Conservation (phyloP, 2,329 filamentous ascomycete species). For the Coniella vitis region DNA sequence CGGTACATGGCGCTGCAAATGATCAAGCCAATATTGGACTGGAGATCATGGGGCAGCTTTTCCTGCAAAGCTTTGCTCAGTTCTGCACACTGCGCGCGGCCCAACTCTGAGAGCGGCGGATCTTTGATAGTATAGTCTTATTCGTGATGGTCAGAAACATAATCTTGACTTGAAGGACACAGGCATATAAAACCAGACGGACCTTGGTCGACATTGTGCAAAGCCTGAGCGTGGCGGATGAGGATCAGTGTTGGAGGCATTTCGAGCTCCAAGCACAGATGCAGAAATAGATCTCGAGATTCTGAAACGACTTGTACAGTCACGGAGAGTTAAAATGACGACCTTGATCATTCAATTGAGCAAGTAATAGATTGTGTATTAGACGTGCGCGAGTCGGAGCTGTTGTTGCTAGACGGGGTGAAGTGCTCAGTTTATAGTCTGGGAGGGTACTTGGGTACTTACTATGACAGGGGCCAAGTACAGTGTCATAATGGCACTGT, state of each 20-base stretch:
- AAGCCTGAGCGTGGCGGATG: conserved; percentile 77
- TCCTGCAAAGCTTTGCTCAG: conserved; percentile 36
- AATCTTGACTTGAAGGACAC: neutral
- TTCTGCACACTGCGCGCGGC: conserved; percentile 39
- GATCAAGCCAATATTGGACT: conserved; percentile 43
- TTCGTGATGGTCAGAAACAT: conserved; percentile 24
- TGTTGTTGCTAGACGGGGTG: no score
- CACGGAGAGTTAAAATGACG: no score
- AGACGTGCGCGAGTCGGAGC: no score
- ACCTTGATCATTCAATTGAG: no score
- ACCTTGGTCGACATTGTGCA: conserved; percentile 39
- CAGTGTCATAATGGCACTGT: no score
- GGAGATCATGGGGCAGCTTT: conserved; percentile 32
- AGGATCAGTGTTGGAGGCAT: conserved; percentile 64
- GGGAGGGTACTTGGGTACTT: no score
- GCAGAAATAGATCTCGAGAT: neutral
- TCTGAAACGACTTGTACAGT: neutral
- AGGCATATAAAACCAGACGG: neutral
- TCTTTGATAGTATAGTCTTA: conserved; percentile 44
- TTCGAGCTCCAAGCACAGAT: conserved; percentile 31
- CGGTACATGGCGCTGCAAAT: conserved; percentile 59
- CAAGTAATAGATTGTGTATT: no score
- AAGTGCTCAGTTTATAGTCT: no score
- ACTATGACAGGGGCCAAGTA: no score
- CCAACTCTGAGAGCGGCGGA: conserved; percentile 43